Base-by-base conservation (phyloP, 495 filamentous ascomycete genomes). In the Aspergillus indologenus region DNA sequence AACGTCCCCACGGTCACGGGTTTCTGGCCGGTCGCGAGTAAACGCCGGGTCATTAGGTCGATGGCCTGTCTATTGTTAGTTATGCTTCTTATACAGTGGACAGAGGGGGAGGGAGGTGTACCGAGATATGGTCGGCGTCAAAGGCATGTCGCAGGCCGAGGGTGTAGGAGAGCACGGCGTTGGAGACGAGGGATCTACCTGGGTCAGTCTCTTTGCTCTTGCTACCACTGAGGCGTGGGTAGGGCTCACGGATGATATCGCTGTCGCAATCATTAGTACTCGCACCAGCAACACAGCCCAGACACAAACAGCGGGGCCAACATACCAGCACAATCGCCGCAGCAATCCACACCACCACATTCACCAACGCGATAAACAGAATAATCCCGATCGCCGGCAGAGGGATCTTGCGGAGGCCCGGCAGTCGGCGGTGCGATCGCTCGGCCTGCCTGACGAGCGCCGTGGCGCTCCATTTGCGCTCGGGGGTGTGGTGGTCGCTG, bases 1-100 rank as follows among this genome's bases (percentile, higher is more conserved):
- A 91, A 98, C n/a, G 88, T 96, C 44, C 93, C 93, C 6, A 97
- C 92, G 0, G 92, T 89, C n/a, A 93, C 92, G 8, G 93, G 91
- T 8, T 83, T 83, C 68, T 92, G 89, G 17, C 91, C 91, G 0
- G 89, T 83, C 20, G 93, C 93, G 46, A 97, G 82, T n/a, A 98
- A 81, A 12, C 92, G 83, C 23, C 94, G 83, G 5, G 93, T 98
- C 89, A 94, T 96, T 15, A 98, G 80, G 75, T 98, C 94, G 63
- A 98, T 98, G 53, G 92, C 93, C 84, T 85, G 44, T 15, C 19
- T 42, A 4, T 21, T 45, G 15, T 0, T 9, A 18, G 3, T 19
- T 23, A 19, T 18, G 9, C 26, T 12, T n/a, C 4, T 4, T 29
- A 29, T 29, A 9, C 26, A 29, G n/a, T 14, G 34, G 17, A 6